phyloP scores from a whole-genome alignment of 768 basidiomycete genomes.

The Lentinus brumalis region DNA sequence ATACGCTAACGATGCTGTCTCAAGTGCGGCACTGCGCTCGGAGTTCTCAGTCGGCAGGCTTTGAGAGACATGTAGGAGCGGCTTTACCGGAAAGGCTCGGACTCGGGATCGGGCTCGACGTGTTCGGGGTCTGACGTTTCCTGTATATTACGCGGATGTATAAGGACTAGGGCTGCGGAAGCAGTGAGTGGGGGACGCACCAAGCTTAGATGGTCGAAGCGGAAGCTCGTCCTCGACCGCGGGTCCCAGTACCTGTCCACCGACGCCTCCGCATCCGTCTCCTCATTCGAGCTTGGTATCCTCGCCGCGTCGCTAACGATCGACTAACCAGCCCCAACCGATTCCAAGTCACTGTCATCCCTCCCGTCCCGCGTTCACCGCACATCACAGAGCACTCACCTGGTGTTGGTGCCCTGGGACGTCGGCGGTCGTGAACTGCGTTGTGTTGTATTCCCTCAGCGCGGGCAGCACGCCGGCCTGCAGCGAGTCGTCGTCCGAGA shows the following conservation, averaged over 20 bases:
- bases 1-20: constrained; percentile 67
- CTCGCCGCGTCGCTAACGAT: constrained; percentile 78
- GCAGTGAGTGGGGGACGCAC: constrained; percentile 45
- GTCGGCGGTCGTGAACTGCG: constrained; percentile 85
- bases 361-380: not conserved
- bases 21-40: constrained; percentile 63
- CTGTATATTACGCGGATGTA: constrained; percentile 36
- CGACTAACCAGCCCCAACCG: constrained; percentile 48
- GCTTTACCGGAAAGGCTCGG: constrained; percentile 77
- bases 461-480: constrained; percentile 78
- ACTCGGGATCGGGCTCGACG: constrained; percentile 59
- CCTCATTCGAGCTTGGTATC: constrained; percentile 28
- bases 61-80: not conserved
- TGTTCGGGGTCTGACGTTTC: constrained; percentile 75
- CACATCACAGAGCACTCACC: constrained; percentile 45
- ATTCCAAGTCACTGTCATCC: not conserved
- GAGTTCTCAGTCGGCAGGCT: not conserved
- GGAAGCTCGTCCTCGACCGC: constrained; percentile 73
- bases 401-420: constrained; percentile 78
- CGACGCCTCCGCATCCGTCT: constrained; percentile 40
- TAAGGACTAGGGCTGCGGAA: not conserved
- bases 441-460: constrained; percentile 81
- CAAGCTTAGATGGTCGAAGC: constrained; percentile 83
- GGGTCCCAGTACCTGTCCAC: constrained; percentile 84
- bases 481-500: constrained; percentile 83